Percentiles rank a stretch among this genome's conserved stretches.
phyloP scores from a whole-genome alignment of 345 rosid genomes.

The Noccaea caerulescens region DNA sequence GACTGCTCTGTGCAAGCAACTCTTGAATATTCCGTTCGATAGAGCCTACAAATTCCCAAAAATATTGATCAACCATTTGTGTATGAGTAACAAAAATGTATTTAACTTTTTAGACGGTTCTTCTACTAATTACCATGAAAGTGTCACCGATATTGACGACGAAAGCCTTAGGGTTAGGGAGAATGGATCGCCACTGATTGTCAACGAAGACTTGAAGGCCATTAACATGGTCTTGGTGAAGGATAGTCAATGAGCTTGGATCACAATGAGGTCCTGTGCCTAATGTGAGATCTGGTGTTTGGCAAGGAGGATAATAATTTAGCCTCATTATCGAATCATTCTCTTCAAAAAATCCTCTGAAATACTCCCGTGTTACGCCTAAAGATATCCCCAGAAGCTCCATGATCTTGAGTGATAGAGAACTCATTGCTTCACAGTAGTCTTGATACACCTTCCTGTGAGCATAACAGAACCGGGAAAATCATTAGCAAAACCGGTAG shows the following conservation, averaged over 20 bases:
- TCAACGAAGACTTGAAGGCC: slow-evolving; percentile 96
- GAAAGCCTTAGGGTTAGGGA: slow-evolving; percentile 76
- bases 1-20: slow-evolving; percentile 89
- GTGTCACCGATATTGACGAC: slow-evolving; percentile 98
- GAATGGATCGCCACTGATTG: slow-evolving; percentile 75
- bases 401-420: slow-evolving; percentile 82
- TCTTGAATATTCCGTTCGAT: slow-evolving; percentile 48
- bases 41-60: slow-evolving; percentile 39
- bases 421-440: slow-evolving; percentile 87
- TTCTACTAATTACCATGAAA: slow-evolving; percentile 70
- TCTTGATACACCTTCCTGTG: slow-evolving; percentile 75
- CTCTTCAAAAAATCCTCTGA: slow-evolving; percentile 72
- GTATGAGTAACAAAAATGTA: slow-evolving; percentile 2
- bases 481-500: slow-evolving; percentile 2
- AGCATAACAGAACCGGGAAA: slow-evolving; percentile 10
- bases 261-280: slow-evolving; percentile 99
- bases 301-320: slow-evolving; percentile 94
- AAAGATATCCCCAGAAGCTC: slow-evolving; percentile 85
- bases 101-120: background rate
- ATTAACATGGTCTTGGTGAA: slow-evolving; percentile 91
- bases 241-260: slow-evolving; percentile 96
- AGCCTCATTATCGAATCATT: slow-evolving; percentile 98
- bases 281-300: slow-evolving; percentile 85
- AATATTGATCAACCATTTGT: slow-evolving; percentile 1
- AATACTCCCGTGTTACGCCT: slow-evolving; percentile 59